Conservation (phyloP, 371 early-diverging fungal species). For the Globomyces sp. region DNA sequence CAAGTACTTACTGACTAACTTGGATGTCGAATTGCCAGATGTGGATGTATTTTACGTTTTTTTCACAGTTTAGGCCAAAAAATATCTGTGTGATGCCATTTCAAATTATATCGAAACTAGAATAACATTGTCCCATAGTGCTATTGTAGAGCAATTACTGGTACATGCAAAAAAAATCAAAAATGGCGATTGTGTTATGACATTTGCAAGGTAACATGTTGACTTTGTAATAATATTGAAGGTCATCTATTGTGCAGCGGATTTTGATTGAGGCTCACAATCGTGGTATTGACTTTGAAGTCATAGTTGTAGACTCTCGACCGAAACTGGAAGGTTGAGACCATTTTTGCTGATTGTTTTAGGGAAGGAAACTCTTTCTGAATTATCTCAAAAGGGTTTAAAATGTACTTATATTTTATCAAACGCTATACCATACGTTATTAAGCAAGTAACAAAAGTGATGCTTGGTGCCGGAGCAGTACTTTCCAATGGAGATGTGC, state of each 20-base stretch:
- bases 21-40: conserved; percentile 75
- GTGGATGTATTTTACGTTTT: conserved; percentile 57
- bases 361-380: conserved; percentile 68
- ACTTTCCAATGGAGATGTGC: conserved; percentile 89
- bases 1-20: conserved; percentile 78
- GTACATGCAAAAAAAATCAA: conserved; percentile 80
- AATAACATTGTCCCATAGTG: conserved; percentile 79
- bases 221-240: conserved; percentile 16
- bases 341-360: not conserved
- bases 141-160: conserved; percentile 76
- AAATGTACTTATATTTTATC: conserved; percentile 74
- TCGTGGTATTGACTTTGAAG: conserved; percentile 77
- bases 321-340: conserved; percentile 79
- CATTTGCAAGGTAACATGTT: conserved; percentile 65
- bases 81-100: conserved; percentile 67
- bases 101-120: conserved; percentile 87
- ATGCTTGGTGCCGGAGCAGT: conserved; percentile 92
- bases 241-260: conserved; percentile 80
- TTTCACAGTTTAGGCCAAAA: conserved; percentile 49
- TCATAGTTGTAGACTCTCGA: conserved; percentile 92
- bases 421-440: conserved; percentile 59
- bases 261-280: conserved; percentile 76
- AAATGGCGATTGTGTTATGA: conserved; percentile 92
- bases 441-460: conserved; percentile 83
- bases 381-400: conserved; percentile 67